phyloP scores from a whole-genome alignment of 345 rosid species.

The Ceriops zippeliana region DNA sequence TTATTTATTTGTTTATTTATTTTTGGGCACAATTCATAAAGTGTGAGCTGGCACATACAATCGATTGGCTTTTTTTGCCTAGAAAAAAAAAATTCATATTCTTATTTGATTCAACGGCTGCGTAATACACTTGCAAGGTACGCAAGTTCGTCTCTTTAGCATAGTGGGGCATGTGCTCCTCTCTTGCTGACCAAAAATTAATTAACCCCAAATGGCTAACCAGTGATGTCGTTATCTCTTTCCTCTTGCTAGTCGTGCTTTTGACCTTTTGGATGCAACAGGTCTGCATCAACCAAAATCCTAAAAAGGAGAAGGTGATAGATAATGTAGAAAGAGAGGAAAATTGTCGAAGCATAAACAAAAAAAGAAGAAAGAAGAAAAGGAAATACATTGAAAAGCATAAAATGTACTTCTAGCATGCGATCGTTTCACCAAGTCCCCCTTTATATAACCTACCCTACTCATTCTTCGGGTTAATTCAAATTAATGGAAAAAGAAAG shows the following conservation, averaged over 20 bases:
- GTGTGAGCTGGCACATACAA: conserved; percentile 8
- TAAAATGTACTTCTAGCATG: background rate
- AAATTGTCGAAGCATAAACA: conserved; percentile 19
- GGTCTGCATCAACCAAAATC: conserved; percentile 17
- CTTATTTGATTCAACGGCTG: too few species aligned
- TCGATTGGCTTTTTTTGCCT: conserved; percentile 7
- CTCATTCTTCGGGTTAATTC: background rate
- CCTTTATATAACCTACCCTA: background rate
- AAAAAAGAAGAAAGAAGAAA: background rate
- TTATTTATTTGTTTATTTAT: too few species aligned
- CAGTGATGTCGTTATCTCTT: background rate
- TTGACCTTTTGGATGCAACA: conserved; percentile 37
- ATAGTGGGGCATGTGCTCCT: background rate
- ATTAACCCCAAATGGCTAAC: conserved; percentile 1
- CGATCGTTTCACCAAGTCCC: too few species aligned
- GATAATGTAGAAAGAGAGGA: background rate
- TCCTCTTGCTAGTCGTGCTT: conserved; percentile 13
- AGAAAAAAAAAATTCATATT: too few species aligned
- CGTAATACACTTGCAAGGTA: too few species aligned
- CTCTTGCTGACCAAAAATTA: background rate
- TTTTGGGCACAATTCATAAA: conserved; percentile 7
- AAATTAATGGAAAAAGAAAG: background rate
- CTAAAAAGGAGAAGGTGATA: conserved; percentile 10
- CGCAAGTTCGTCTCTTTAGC: background rate
- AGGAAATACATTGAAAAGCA: background rate